Evolutionary conservation across 371 early-diverging fungal genomes (phyloP).

Genomic region (Globomyces sp.): DNA sequence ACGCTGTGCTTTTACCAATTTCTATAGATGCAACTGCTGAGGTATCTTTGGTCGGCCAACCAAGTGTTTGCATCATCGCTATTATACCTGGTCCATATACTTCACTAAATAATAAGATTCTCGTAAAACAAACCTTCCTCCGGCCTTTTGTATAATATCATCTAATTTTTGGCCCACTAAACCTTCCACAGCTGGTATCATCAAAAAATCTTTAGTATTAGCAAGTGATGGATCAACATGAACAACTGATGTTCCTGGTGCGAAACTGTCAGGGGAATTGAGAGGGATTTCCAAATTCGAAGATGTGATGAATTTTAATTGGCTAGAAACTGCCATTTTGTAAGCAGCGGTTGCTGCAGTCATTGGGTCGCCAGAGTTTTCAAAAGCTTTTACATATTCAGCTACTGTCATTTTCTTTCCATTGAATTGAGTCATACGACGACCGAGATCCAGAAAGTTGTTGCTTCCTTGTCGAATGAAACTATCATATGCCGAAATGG

Average conservation of each 20-base stretch:
- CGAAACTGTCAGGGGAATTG: conserved; percentile 39
- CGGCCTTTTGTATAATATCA: conserved; percentile 22
- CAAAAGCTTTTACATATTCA: conserved; percentile 24
- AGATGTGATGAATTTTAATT: background rate
- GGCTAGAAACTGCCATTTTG: background rate
- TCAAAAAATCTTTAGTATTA: conserved; percentile 53
- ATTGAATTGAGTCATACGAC: conserved; percentile 2
- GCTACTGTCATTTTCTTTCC: conserved; percentile 1
- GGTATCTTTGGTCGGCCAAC: conserved; percentile 21
- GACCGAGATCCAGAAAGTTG: background rate
- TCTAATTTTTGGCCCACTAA: conserved; percentile 27
- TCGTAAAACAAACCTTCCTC: conserved; percentile 5
- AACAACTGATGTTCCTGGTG: conserved; percentile 51
- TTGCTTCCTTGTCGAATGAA: conserved; percentile 7
- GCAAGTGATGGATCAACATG: conserved; percentile 50
- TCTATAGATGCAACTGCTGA: background rate
- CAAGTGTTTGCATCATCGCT: conserved; percentile 23
- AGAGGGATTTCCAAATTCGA: conserved; percentile 11
- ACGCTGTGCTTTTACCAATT: too few species aligned
- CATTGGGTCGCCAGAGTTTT: conserved; percentile 26
- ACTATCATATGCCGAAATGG: conserved; percentile 26
- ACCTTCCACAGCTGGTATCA: conserved; percentile 39
- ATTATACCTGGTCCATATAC: conserved; percentile 29
- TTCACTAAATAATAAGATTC: conserved; percentile 3
- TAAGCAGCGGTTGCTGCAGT: conserved; percentile 17